phyloP scores from a whole-genome alignment of 768 basidiomycete species.

The Astraeus odoratus region DNA sequence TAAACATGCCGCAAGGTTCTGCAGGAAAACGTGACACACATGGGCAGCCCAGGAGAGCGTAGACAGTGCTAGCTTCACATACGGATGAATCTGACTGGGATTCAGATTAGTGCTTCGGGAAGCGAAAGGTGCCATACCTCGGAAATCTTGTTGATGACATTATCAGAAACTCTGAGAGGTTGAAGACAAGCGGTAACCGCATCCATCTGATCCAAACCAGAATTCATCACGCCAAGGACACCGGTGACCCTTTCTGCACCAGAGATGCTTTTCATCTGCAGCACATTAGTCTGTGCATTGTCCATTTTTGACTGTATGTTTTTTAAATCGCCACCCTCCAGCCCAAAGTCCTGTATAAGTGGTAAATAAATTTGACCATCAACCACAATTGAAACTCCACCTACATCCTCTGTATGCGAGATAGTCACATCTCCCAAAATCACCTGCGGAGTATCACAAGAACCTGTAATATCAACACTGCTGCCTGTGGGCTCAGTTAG shows the following conservation, averaged over 20 bases:
- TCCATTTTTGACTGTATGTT: too few species aligned
- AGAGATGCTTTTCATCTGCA: neutral
- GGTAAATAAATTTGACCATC: too few species aligned
- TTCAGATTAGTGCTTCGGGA: neutral
- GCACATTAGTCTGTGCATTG: neutral
- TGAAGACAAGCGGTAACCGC: neutral
- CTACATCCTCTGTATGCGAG: too few species aligned
- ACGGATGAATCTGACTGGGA: neutral
- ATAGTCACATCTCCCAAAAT: too few species aligned
- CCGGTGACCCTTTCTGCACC: neutral
- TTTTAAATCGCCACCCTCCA: too few species aligned
- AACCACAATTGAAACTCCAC: too few species aligned
- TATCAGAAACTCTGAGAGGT: neutral
- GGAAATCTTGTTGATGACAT: neutral
- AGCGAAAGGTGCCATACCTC: neutral
- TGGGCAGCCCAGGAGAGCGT: neutral
- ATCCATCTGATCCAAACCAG: neutral
- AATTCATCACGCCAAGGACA: neutral
- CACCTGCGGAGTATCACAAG: too few species aligned
- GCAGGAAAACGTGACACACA: neutral
- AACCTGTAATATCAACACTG: too few species aligned
- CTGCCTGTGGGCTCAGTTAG: too few species aligned
- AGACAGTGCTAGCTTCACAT: neutral
- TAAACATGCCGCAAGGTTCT: neutral
- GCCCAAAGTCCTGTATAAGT: too few species aligned